Evolutionary conservation across 345 rosid species (phyloP), one percentile per base, ranked within the genome.

Genomic region (Chamaenerion angustifolium): DNA sequence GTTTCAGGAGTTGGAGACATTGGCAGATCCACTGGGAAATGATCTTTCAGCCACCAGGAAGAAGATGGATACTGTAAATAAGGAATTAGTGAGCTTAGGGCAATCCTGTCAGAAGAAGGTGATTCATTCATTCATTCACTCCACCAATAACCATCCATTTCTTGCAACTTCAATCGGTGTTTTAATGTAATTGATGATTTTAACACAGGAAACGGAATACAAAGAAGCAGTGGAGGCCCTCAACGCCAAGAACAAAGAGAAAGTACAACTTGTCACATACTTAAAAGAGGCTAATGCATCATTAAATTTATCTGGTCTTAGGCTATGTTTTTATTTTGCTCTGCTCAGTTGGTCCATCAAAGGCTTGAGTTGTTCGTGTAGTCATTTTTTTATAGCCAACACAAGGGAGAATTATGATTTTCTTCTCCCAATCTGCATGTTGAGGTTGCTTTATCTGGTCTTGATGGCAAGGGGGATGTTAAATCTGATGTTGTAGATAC

Each of bases 361-460:
- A n/a, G n/a, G n/a, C n/a, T n/a, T n/a, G n/a, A n/a, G n/a, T n/a
- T n/a, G n/a, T n/a, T n/a, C n/a, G n/a, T n/a, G n/a, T n/a, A n/a
- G n/a, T n/a, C n/a, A n/a, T n/a, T n/a, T n/a, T n/a, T n/a, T n/a
- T n/a, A n/a, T n/a, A n/a, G n/a, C n/a, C n/a, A n/a, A n/a, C n/a
- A n/a, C n/a, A n/a, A n/a, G n/a, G n/a, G n/a, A n/a, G n/a, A 21
- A 2, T 31, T 31, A 31, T 31, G 37, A 31, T 3, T 3, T 15
- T 46, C 49, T 16, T 46, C 23, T 15, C 49, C 23, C 12, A 15
- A 46, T 52, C 65, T 68, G 62, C 81, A 90, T 94, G 95, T 90
- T 51, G 98, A 92, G 71, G 93, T 92, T 67, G 81, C 82, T 58
- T 75, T 83, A 60, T 57, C 92, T 61, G 93, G 93, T 50, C 64